phyloP scores from a whole-genome alignment of 1,284 basidiomycete species.

The Athelia psychrophila region DNA sequence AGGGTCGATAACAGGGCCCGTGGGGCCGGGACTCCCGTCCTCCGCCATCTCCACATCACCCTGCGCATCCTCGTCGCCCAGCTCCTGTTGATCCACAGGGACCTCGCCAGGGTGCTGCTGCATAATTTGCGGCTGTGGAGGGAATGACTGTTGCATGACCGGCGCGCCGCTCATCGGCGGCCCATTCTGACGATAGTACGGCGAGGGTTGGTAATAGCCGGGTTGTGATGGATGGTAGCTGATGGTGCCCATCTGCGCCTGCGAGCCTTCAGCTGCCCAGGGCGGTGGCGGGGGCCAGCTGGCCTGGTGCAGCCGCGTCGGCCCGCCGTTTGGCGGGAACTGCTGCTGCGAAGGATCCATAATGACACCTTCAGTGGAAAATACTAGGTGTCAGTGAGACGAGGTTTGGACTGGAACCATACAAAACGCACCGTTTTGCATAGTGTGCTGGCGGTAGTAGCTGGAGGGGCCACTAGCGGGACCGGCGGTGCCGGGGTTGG shows the following conservation, averaged over 20 bases:
- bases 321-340: slow-evolving; percentile 28
- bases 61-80: slow-evolving; percentile 1
- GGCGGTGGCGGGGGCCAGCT: slow-evolving; percentile 36
- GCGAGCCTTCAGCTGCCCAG: slow-evolving; percentile 28
- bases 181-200: slow-evolving; percentile 45
- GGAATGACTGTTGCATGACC: slow-evolving; percentile 5
- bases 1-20: slow-evolving; percentile 34
- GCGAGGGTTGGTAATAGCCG: slow-evolving; percentile 42
- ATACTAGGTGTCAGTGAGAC: slow-evolving; percentile 11
- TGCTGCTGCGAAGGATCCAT: slow-evolving; percentile 17
- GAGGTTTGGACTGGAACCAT: slow-evolving; percentile 21
- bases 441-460: slow-evolving; percentile 64
- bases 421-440: slow-evolving; percentile 30
- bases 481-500: slow-evolving; percentile 26
- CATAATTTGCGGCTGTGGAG: slow-evolving; percentile 11
- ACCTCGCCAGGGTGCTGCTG: not conserved
- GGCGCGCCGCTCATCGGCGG: slow-evolving; percentile 10
- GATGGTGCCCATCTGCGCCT: slow-evolving; percentile 33
- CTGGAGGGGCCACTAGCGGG: slow-evolving; percentile 41
- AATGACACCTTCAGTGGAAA: slow-evolving; percentile 7
- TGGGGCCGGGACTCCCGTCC: slow-evolving; percentile 5
- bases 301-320: slow-evolving; percentile 43
- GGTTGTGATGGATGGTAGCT: slow-evolving; percentile 33
- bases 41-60: slow-evolving; percentile 14
- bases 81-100: slow-evolving; percentile 20